Base-by-base conservation (phyloP, 306 rosid genomes). In the Pyrus bretschneideri region DNA sequence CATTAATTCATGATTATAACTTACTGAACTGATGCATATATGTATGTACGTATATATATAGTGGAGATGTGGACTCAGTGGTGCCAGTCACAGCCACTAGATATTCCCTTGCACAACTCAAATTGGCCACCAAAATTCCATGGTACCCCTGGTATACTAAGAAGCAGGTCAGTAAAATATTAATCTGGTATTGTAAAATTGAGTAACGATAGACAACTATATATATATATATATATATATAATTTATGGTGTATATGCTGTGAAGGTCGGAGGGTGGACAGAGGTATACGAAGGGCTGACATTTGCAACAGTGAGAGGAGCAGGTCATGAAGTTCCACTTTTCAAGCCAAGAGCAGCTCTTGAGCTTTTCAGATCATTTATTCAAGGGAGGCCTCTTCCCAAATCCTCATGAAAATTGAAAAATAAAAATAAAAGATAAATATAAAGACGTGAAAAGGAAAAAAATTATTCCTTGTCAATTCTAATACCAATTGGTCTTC, bases 121-220 rank as follows among this genome's bases (percentile, higher is more conserved):
- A 92, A 80, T 78, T 95, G 75, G 73, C 79, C 3, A 95, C 97
- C 75, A 90, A 92, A 86, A 66, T 89, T 75, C 87, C 96, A 67
- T 95, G 99, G 99, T 95, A 95, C 45, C 99, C 99, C 73, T 95
- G 99, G 99, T 95, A 95, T 80, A 96, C 91, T 51, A 95, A 92
- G 72, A 90, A 88, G 12, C 99, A 95, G 93, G 98, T 95, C 5
- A 83, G 90, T 69, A 49, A 31, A 17, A 27, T 29, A 76, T 40
- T 40, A 40, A 35, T 35, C 40, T 7, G 40, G 40, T 7, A 35
- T 7, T 35, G 40, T 35, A 35, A 35, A 35, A 35, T 35, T 35
- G 40, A 35, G 9, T 1, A 35, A 35, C 2, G 40, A 35, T 35
- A 35, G 9, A 35, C 6, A 35, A 35, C 0, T 35, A 35, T 35